phyloP scores from a whole-genome alignment of 352 stramenopile genomes.

The Phytopythium montanum region DNA sequence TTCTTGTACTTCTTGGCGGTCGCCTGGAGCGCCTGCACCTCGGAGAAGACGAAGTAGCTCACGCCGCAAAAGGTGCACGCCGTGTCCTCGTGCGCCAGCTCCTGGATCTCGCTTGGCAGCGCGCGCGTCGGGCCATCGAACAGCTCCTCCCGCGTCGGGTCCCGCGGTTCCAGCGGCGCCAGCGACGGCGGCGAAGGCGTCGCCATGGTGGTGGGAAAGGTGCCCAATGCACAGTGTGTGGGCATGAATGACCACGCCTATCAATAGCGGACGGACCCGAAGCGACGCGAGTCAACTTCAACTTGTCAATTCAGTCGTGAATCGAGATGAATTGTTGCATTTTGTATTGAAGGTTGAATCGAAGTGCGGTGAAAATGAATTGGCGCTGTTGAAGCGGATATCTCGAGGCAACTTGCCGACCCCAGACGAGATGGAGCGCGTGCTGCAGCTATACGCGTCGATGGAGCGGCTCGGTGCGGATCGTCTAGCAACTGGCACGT shows the following conservation, averaged over 20 bases:
- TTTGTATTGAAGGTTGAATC: neutral
- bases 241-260: too few relatives aligned
- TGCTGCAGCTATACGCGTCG: neutral
- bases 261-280: neutral
- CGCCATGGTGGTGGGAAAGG: neutral
- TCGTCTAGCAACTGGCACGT: neutral
- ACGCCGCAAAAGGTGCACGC: conserved; percentile 84
- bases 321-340: neutral
- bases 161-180: conserved; percentile 13
- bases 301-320: neutral
- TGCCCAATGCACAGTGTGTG: too few relatives aligned
- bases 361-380: neutral
- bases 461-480: neutral
- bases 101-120: conserved; percentile 63
- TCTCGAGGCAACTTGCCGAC: too few relatives aligned
- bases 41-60: conserved; percentile 84
- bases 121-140: conserved; percentile 53
- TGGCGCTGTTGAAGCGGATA: too few relatives aligned
- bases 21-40: conserved; percentile 72
- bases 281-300: neutral
- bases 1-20: conserved; percentile 71
- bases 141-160: conserved; percentile 71
- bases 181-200: neutral
- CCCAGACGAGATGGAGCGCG: neutral
- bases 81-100: conserved; percentile 64